Evolutionary conservation across 805 yeast species (phyloP), one percentile per base, ranked within the genome.

Genomic region (Candida yuanshanica): DNA sequence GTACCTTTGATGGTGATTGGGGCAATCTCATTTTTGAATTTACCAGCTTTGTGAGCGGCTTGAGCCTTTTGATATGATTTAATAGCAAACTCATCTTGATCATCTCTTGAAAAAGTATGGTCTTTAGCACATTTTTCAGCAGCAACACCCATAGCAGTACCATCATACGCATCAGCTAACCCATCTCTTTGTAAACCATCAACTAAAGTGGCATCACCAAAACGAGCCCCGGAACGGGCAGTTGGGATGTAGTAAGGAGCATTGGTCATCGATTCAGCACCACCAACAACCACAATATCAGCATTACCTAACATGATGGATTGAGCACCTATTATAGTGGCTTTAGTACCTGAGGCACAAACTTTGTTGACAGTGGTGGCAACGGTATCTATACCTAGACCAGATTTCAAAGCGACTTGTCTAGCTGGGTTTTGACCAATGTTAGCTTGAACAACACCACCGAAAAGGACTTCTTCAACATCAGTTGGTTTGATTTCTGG

Each of bases 361-460:
- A 93, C 98, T 71, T 91, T 91, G 77, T 93, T 93, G 52, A 91
- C 75, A 31, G 97, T 84, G 41, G 96, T 77, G 44, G 96, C 95
- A 36, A 88, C 83, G 41, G 87, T 80, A 46, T 77, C 70, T 50
- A 83, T 79, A 38, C 87, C 79, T 39, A 93, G 74, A 13, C 98
- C 98, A 16, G 98, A 83, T 58, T 81, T 83, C 51, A 91, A 59
- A 13, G 96, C 96, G 43, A 91, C 98, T 69, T 91, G 99, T 68
- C 98, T 83, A 26, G 99, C 99, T 34, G 99, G 98, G 44, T 91
- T 89, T 69, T 91, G 99, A 48, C 99, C 98, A 46, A 86, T 81
- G 57, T 87, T 87, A 49, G 97, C 98, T 58, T 85, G 86, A 58
- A 88, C 66, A 37, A 89, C 99, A 58, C 88, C 85, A 58, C 99